Evolutionary conservation across 75 land plant species (phyloP).

Genomic region (Chamaecyparis obtusa): DNA sequence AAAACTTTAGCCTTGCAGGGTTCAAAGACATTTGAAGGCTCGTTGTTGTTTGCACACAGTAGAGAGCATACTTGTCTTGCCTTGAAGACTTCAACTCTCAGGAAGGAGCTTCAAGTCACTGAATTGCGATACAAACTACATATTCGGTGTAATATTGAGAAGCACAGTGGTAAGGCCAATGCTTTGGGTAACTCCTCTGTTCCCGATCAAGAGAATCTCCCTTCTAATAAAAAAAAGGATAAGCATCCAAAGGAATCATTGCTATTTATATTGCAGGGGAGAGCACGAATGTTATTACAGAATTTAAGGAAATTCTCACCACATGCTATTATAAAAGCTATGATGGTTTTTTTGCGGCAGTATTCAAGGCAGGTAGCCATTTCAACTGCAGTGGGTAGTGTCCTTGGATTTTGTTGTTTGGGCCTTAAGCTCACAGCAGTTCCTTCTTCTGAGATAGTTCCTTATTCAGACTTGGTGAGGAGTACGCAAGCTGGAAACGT

Average conservation of each 20-base stretch:
- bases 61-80: neutral
- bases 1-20: conserved; percentile 4
- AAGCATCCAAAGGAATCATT: conserved; percentile 7
- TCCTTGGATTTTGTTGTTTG: conserved; percentile 47
- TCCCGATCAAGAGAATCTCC: neutral
- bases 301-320: conserved; percentile 33
- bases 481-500: conserved; percentile 59
- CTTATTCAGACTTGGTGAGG: conserved; percentile 78
- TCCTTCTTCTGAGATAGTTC: conserved; percentile 53
- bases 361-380: conserved; percentile 37
- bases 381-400: conserved; percentile 26
- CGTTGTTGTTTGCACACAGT: neutral
- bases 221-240: neutral
- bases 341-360: conserved; percentile 24
- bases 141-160: conserved; percentile 4
- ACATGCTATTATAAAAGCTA: conserved; percentile 19
- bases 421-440: conserved; percentile 47
- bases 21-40: neutral
- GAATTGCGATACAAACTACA: neutral
- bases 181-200: neutral
- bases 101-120: neutral
- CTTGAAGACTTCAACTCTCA: neutral
- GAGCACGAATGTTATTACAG: conserved; percentile 28
- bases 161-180: neutral
- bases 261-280: conserved; percentile 40